Base-by-base conservation (phyloP, 2,329 filamentous ascomycete genomes). In the Aspergillus caelatus region DNA sequence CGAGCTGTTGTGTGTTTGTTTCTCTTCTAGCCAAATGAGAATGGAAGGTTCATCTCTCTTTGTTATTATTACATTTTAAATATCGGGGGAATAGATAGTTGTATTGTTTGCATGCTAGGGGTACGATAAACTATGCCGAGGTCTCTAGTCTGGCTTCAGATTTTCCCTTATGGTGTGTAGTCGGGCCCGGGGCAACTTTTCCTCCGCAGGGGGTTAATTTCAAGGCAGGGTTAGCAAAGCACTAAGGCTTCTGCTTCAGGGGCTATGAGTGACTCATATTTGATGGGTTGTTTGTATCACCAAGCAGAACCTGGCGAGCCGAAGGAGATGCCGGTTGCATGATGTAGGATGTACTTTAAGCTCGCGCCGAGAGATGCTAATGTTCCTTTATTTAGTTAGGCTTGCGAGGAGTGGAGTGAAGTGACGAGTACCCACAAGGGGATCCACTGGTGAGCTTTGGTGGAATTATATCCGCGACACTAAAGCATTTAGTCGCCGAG, bases 81-180 rank as follows among this genome's bases (percentile, higher is more conserved):
- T 41, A 19, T 41, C 0, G 6, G 0, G 1, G 1, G 8, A 36
- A 36, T 7, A 36, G 1, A 36, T 36, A 2, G 14, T 7, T 2
- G 5, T 0, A 2, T 36, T 36, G 34, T 36, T 16, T 14, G 4
- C 26, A 26, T 26, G 4, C 26, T 26, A 36, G 12, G 34, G 12
- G 34, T 36, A 14, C 14, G 34, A 36, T 36, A 36, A 14, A 36
- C 2, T 5, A 7, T 36, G 34, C 14, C 11, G 11, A 36, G 34
- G 12, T 16, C 3, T 36, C 12, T 36, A 6, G 34, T 36, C 12
- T 36, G 34, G 34, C 5, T 16, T 14, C 14, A 36, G 6, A 36
- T 8, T 36, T 16, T 16, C 34, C 14, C 14, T 3, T 16, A 6
- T 0, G 14, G 16, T 36, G 34, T 16, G 34, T 36, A 16, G 14